Evolutionary conservation across 2,329 filamentous ascomycete genomes (phyloP).

Genomic region (Podosphaera xanthii): DNA sequence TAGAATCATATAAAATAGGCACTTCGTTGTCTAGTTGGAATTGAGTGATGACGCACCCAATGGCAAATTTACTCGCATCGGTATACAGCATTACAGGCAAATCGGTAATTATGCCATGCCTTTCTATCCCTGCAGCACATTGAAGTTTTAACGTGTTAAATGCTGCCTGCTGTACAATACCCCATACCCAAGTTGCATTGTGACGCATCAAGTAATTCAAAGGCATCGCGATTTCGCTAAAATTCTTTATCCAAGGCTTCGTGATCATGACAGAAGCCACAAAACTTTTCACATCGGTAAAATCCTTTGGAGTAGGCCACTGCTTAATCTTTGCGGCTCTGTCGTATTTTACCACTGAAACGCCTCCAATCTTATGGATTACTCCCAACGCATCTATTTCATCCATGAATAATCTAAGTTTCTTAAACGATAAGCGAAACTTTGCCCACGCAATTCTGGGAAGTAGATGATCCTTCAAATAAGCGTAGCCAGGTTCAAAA

Average conservation of each 20-base stretch:
- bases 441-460: neutral
- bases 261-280: neutral
- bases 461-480: neutral
- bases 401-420: slow-evolving; percentile 1
- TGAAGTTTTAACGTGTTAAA: neutral
- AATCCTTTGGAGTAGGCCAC: neutral
- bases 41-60: slow-evolving; percentile 1
- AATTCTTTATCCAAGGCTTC: neutral
- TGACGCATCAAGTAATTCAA: neutral
- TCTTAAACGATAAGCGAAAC: neutral
- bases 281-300: neutral
- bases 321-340: neutral
- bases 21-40: neutral
- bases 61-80: neutral
- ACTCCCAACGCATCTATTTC: neutral
- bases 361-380: neutral
- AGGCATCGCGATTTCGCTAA: neutral
- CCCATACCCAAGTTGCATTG: neutral
- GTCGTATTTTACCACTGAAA: neutral
- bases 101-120: neutral
- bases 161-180: neutral
- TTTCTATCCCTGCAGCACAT: neutral
- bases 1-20: slow-evolving; percentile 1
- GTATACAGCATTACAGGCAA: neutral
- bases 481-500: neutral